Conservation (phyloP, 768 basidiomycete genomes). For the Pleurotus sapidus region DNA sequence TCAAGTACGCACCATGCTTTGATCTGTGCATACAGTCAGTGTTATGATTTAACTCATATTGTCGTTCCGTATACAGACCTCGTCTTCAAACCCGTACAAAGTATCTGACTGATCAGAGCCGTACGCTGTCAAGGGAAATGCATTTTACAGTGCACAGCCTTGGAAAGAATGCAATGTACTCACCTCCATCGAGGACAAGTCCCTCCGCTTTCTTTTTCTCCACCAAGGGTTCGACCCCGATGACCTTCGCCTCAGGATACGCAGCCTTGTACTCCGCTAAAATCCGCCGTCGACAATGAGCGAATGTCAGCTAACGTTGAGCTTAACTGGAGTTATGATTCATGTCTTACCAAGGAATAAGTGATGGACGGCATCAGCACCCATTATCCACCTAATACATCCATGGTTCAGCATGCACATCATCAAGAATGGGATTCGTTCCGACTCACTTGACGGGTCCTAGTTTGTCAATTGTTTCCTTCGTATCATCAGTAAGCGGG, state of each 20-base stretch:
- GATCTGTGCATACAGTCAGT: constrained; percentile 27
- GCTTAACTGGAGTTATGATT: neutral
- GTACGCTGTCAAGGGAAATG: constrained; percentile 36
- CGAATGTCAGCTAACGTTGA: too few relatives aligned
- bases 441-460: constrained; percentile 63
- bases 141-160: neutral
- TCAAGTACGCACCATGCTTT: constrained; percentile 40
- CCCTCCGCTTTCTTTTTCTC: constrained; percentile 49
- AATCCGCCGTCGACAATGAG: neutral
- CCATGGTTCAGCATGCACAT: neutral
- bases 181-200: constrained; percentile 64
- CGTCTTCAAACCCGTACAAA: constrained; percentile 76
- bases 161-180: constrained; percentile 12
- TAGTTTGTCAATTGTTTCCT: constrained; percentile 54
- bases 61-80: constrained; percentile 26
- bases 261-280: constrained; percentile 60
- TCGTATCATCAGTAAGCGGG: constrained; percentile 64
- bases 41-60: too few relatives aligned
- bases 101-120: constrained; percentile 62
- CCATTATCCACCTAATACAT: constrained; percentile 55
- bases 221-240: constrained; percentile 59
- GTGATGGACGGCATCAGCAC: constrained; percentile 56
- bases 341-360: constrained; percentile 47
- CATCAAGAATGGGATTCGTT: neutral
- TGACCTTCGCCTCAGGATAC: constrained; percentile 70